phyloP scores from a whole-genome alignment of 495 filamentous ascomycete species.

The Xylaria intraflava region DNA sequence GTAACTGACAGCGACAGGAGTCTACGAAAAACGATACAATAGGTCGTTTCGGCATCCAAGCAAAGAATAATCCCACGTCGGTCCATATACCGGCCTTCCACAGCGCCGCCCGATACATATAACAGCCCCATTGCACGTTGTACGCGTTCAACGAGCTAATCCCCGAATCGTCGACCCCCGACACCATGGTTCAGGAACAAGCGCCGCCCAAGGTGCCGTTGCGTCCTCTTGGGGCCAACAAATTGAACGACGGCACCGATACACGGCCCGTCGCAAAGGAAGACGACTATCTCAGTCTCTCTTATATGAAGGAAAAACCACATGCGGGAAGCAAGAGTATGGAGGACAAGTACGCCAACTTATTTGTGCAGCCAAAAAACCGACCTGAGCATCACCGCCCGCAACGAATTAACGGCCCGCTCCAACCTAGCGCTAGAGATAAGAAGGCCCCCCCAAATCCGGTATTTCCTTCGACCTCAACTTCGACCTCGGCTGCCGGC shows the following conservation, averaged over 20 bases:
- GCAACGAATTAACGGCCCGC: slow-evolving; percentile 33
- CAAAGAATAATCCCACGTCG: slow-evolving; percentile 30
- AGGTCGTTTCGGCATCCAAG: slow-evolving; percentile 29
- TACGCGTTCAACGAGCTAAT: background rate
- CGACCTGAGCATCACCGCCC: slow-evolving; percentile 43
- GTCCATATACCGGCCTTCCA: slow-evolving; percentile 19
- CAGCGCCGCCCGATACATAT: slow-evolving; percentile 3
- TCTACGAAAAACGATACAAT: slow-evolving; percentile 32
- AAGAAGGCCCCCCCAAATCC: slow-evolving; percentile 27
- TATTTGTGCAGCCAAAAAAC: slow-evolving; percentile 39
- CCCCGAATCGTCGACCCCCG: slow-evolving; percentile 6
- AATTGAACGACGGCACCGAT: slow-evolving; percentile 11
- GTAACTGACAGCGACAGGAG: slow-evolving; percentile 3
- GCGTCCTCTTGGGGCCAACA: slow-evolving; percentile 15
- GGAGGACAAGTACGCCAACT: slow-evolving; percentile 31
- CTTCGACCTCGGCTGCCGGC: no score
- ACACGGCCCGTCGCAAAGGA: slow-evolving; percentile 26
- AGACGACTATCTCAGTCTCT: slow-evolving; percentile 7
- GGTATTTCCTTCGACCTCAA: slow-evolving; percentile 35
- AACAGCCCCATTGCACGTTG: background rate
- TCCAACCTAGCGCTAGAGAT: slow-evolving; percentile 31
- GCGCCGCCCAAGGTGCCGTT: slow-evolving; percentile 26
- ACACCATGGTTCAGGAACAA: slow-evolving; percentile 28
- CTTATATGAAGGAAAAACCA: slow-evolving; percentile 15
- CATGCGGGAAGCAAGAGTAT: slow-evolving; percentile 18